Evolutionary conservation across 192 early-diverging fungal genomes (phyloP), one percentile per base, ranked within the genome.

Genomic region (Funneliformis geosporum): DNA sequence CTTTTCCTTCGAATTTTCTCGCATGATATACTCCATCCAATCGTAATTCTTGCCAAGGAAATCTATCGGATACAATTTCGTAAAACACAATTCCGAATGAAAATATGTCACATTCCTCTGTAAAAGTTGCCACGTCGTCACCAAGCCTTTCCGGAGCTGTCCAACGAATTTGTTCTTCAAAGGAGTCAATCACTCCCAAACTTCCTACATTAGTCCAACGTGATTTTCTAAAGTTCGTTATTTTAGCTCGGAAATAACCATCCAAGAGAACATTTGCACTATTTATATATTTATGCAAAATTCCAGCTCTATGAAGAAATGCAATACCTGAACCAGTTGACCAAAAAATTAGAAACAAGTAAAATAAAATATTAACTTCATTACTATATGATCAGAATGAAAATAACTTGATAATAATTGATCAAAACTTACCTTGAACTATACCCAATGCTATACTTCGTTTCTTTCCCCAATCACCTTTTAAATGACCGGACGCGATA

Each of bases 101-200:
- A 60, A 28, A 80, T 28, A 76, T 12, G 38, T 80, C 79, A 50
- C 79, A 80, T 61, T 50, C 79, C 25, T 50, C 46, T 16, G 79
- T 75, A 66, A 75, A 80, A 11, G 2, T 73, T 40, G 62, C 28
- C 33, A 75, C 79, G 28, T 75, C 61, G 33, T 80, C 79, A 21
- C 44, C 60, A 38, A 80, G 61, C 21, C 79, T 27, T 60, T 80
- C 79, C 33, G 73, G 55, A 46, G 79, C 79, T n/a, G 59, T 67
- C 79, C 79, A 80, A n/a, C 79, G 73, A 64, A 80, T 73, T 25
- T 75, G 79, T 68, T 80, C 79, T 55, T 78, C 76, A 40, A 80
- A 73, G 21, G 59, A 46, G 25, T 80, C 73, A 33, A 73, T 33
- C 21, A 50, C 12, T 38, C 27, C 25, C n/a, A 64, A 16, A 47